These are phyloP conservation scores for Podospora sp. DNA, from an alignment of 495 filamentous ascomycete genomes.

Conservation along the genomic window DNA sequence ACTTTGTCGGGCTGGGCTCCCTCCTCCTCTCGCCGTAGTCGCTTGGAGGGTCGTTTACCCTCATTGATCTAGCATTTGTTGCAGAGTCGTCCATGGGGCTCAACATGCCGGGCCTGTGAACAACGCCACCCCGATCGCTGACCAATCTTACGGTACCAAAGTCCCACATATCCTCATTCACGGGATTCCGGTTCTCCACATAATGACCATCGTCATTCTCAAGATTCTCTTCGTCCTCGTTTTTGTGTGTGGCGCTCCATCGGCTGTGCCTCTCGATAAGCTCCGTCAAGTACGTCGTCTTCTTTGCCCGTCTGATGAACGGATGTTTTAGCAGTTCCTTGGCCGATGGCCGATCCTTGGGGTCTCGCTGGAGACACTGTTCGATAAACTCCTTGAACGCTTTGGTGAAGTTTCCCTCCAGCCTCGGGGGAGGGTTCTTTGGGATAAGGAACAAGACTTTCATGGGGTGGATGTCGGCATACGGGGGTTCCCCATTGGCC, in stretches of 20 bases:
- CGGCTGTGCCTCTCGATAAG: constrained; percentile 87
- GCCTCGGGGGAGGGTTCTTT: constrained; percentile 82
- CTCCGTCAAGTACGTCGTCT: constrained; percentile 87
- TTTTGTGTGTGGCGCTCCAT: constrained; percentile 73
- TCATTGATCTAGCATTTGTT: constrained; percentile 64
- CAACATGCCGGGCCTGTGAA: constrained; percentile 52
- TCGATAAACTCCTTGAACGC: constrained; percentile 95
- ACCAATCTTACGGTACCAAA: constrained; percentile 87
- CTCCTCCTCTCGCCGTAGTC: constrained; percentile 52
- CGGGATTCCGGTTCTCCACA: constrained; percentile 35
- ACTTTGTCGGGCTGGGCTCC: constrained; percentile 47
- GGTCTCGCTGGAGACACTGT: constrained; percentile 82
- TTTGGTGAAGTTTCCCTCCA: constrained; percentile 85
- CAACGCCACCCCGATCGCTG: constrained; percentile 55
- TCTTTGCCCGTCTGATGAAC: constrained; percentile 87
- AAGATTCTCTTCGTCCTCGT: constrained; percentile 59
- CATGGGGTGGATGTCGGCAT: constrained; percentile 98
- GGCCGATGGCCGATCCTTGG: constrained; percentile 82
- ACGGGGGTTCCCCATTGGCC: constrained; percentile 90
- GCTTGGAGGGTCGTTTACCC: constrained; percentile 46
- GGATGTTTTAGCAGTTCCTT: constrained; percentile 86
- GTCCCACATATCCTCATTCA: constrained; percentile 91
- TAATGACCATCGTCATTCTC: constrained; percentile 41
- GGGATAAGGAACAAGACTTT: constrained; percentile 97
- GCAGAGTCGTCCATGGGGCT: constrained; percentile 73